These are phyloP conservation scores for Pseudofabraea citricarpa DNA, from an alignment of 2,329 filamentous ascomycete species.

Conservation along the genomic window DNA sequence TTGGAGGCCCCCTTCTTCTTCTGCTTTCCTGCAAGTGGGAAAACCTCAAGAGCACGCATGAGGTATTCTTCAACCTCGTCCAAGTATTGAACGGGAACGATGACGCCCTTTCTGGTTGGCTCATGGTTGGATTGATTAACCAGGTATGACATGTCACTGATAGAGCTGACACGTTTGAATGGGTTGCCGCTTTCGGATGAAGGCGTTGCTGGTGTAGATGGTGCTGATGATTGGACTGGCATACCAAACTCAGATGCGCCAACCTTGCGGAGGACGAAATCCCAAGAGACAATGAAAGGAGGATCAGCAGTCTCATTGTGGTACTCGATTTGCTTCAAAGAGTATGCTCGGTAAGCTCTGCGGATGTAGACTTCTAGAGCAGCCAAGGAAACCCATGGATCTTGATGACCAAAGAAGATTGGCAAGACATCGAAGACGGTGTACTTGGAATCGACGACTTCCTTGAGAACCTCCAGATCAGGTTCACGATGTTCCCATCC, in stretches of 20 bases:
- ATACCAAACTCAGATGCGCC: slow-evolving; percentile 87
- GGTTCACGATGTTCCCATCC: slow-evolving; percentile 96
- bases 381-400: slow-evolving; percentile 90
- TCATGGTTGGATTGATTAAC: slow-evolving; percentile 68
- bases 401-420: slow-evolving; percentile 90
- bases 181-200: slow-evolving; percentile 50
- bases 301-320: slow-evolving; percentile 66
- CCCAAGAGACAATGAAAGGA: slow-evolving; percentile 83
- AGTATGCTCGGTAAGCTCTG: slow-evolving; percentile 94
- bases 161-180: slow-evolving; percentile 85
- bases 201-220: slow-evolving; percentile 79
- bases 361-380: slow-evolving; percentile 95
- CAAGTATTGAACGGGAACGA: slow-evolving; percentile 87
- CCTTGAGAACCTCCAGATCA: slow-evolving; percentile 85
- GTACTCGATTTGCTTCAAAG: slow-evolving; percentile 84
- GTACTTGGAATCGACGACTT: slow-evolving; percentile 97
- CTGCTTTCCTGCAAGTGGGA: slow-evolving; percentile 56
- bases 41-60: slow-evolving; percentile 75
- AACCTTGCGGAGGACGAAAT: slow-evolving; percentile 91
- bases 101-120: slow-evolving; percentile 84
- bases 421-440: slow-evolving; percentile 96
- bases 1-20: slow-evolving; percentile 50
- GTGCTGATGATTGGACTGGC: slow-evolving; percentile 71
- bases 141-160: slow-evolving; percentile 94
- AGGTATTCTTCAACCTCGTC: slow-evolving; percentile 91